A percentile compares a stretch with the other conserved stretches of the same genome.
Evolutionary conservation across 257 asterid genomes (phyloP).

Genomic region (Solanum phureja): DNA sequence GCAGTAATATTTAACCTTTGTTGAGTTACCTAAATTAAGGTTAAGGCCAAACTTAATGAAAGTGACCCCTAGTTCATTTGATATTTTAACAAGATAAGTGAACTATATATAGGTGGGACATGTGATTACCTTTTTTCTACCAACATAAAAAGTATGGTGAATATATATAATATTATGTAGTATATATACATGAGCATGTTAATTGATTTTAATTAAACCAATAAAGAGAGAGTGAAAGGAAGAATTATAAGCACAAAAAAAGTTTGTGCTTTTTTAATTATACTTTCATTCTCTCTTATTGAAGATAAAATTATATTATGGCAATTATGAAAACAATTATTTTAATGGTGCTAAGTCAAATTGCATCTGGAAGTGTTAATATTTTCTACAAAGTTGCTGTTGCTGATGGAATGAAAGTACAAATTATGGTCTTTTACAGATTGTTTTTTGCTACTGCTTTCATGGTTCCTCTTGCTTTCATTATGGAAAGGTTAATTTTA

Average conservation of each 20-base stretch:
- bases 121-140: neutral
- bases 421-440: slow-evolving; percentile 16
- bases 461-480: slow-evolving; percentile 23
- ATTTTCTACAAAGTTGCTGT: slow-evolving; percentile 20
- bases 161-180: neutral
- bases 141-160: neutral
- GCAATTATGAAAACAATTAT: slow-evolving; percentile 6
- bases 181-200: neutral
- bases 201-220: neutral
- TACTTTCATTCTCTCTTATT: neutral
- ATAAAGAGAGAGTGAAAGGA: neutral
- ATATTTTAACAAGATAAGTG: neutral
- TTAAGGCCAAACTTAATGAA: neutral
- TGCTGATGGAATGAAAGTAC: slow-evolving; percentile 16
- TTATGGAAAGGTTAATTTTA: slow-evolving; percentile 13
- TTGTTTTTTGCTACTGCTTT: slow-evolving; percentile 16
- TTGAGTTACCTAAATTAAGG: neutral
- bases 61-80: neutral
- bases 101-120: neutral
- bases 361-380: slow-evolving; percentile 10
- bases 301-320: neutral
- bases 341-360: slow-evolving; percentile 11
- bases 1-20: neutral
- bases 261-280: neutral
- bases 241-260: neutral